These are phyloP conservation scores for Begonia fuchsioides DNA, from an alignment of 306 rosid genomes.

Conservation along the genomic window DNA sequence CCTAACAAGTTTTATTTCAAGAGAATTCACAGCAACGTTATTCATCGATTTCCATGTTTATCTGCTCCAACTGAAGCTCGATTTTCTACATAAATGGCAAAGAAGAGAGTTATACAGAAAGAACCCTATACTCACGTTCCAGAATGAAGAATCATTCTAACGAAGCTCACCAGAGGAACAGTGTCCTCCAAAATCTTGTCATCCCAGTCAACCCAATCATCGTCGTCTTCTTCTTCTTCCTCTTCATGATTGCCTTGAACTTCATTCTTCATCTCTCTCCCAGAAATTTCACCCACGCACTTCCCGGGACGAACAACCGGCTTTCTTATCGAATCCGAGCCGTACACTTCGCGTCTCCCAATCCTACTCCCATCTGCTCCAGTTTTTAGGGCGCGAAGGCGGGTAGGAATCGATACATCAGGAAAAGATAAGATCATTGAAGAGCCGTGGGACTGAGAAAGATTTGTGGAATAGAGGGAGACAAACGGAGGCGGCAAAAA, in stretches of 20 bases:
- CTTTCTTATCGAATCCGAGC: slow-evolving; percentile 30
- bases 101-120: neutral
- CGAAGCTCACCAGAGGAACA: slow-evolving; percentile 82
- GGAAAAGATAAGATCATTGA: slow-evolving; percentile 29
- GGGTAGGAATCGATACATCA: slow-evolving; percentile 13
- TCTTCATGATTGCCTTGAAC: slow-evolving; percentile 11
- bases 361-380: slow-evolving; percentile 27
- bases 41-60: no score
- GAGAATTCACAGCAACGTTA: no score
- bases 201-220: slow-evolving; percentile 74
- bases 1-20: no score
- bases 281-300: slow-evolving; percentile 22
- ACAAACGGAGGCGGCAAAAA: slow-evolving; percentile 24
- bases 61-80: no score
- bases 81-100: no score
- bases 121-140: slow-evolving; percentile 30
- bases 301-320: slow-evolving; percentile 29
- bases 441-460: slow-evolving; percentile 17
- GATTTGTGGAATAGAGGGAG: slow-evolving; percentile 12
- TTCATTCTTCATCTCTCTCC: slow-evolving; percentile 15
- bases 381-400: slow-evolving; percentile 31
- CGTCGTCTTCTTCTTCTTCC: slow-evolving; percentile 15
- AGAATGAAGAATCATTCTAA: slow-evolving; percentile 81
- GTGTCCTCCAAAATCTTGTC: slow-evolving; percentile 93
- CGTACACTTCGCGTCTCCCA: slow-evolving; percentile 18